phyloP scores from a whole-genome alignment of 1,139 yeast species.

The Komagataea norvegica region DNA sequence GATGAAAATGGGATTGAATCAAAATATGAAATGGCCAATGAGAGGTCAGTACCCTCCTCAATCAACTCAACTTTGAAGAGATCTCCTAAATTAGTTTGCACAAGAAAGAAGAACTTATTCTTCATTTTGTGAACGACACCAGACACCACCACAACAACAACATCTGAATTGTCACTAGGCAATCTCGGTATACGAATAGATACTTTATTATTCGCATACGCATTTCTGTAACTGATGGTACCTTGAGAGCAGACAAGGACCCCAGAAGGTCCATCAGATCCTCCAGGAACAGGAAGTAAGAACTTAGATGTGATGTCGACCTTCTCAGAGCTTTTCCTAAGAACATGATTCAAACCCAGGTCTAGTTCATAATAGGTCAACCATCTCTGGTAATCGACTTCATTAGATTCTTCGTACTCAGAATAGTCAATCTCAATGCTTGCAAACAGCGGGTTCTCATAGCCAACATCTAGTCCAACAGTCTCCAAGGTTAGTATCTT shows the following conservation, averaged over 20 bases:
- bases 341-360: slow-evolving; percentile 75
- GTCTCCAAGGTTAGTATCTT: slow-evolving; percentile 50
- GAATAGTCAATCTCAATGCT: slow-evolving; percentile 65
- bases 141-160: slow-evolving; percentile 47
- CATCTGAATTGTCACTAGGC: slow-evolving; percentile 24
- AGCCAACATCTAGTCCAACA: slow-evolving; percentile 66
- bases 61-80: slow-evolving; percentile 63
- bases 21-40: slow-evolving; percentile 55
- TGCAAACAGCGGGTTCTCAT: slow-evolving; percentile 80
- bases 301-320: slow-evolving; percentile 41
- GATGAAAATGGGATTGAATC: slow-evolving; percentile 66
- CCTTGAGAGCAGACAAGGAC: slow-evolving; percentile 48
- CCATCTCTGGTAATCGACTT: slow-evolving; percentile 25
- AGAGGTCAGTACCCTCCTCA: slow-evolving; percentile 32
- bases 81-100: slow-evolving; percentile 74
- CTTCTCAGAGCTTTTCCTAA: slow-evolving; percentile 43
- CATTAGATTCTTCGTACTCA: slow-evolving; percentile 21
- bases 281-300: slow-evolving; percentile 44
- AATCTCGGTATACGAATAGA: slow-evolving; percentile 52
- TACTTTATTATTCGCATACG: slow-evolving; percentile 30
- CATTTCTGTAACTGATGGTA: slow-evolving; percentile 41
- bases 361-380: slow-evolving; percentile 77
- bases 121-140: slow-evolving; percentile 65
- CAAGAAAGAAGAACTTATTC: slow-evolving; percentile 57
- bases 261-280: slow-evolving; percentile 57